Percentiles rank a stretch among this genome's conserved stretches.
phyloP scores from a whole-genome alignment of 768 basidiomycete species.

The Tremella mesenterica region DNA sequence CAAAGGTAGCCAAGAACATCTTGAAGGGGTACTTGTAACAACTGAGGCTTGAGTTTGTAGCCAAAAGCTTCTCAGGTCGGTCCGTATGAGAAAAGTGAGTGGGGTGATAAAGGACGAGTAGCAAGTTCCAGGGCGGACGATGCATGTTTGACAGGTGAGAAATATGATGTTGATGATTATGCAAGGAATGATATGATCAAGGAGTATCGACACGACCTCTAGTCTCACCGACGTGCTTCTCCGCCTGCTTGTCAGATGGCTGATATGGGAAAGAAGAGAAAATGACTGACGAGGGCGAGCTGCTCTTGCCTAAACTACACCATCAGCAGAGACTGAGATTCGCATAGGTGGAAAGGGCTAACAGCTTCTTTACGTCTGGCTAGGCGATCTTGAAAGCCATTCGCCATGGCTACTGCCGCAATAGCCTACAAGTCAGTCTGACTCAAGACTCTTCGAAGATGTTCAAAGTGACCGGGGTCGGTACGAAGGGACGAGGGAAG shows the following conservation, averaged over 20 bases:
- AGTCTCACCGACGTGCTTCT: not conserved
- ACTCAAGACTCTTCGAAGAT: too few relatives aligned
- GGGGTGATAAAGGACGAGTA: too few relatives aligned
- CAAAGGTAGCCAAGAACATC: too few relatives aligned
- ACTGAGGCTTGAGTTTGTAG: too few relatives aligned
- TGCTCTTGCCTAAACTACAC: not conserved
- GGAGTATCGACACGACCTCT: too few relatives aligned
- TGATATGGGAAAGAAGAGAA: not conserved
- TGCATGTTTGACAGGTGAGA: too few relatives aligned
- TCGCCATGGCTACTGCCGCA: conserved; percentile 8
- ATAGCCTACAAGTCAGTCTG: conserved; percentile 6
- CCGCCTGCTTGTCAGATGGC: not conserved
- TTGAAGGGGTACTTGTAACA: too few relatives aligned
- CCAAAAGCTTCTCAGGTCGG: too few relatives aligned
- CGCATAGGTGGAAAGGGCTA: not conserved
- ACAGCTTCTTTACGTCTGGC: conserved; percentile 9
- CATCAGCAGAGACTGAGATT: not conserved
- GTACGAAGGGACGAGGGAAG: not conserved
- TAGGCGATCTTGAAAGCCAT: conserved; percentile 11
- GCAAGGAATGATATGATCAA: too few relatives aligned
- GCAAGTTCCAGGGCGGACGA: too few relatives aligned
- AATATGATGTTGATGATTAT: too few relatives aligned
- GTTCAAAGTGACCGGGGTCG: not conserved
- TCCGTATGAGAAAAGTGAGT: too few relatives aligned
- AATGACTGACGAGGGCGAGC: not conserved